Percentiles rank a stretch among this genome's conserved stretches.
Evolutionary conservation across 257 asterid genomes (phyloP).

Genomic region (Nicotiana otophora): DNA sequence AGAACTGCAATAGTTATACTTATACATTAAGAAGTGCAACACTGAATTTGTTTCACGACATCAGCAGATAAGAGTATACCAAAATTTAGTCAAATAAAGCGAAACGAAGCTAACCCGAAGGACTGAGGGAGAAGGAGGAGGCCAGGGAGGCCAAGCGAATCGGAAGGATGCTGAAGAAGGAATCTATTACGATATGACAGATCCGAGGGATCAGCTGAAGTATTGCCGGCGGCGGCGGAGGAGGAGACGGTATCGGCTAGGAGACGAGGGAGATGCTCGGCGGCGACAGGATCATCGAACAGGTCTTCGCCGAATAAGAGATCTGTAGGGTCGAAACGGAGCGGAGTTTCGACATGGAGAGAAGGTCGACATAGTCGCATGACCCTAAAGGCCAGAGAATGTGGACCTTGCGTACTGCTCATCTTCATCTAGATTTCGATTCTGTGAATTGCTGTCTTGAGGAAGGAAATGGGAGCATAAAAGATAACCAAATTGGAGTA

Average conservation of each 20-base stretch:
- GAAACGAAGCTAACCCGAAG: constrained; percentile 47
- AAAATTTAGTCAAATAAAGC: background rate
- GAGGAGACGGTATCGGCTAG: constrained; percentile 22
- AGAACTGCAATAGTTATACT: too few relatives aligned
- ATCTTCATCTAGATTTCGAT: constrained; percentile 11
- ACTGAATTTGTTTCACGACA: too few relatives aligned
- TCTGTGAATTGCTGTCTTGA: too few relatives aligned
- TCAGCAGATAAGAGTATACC: too few relatives aligned
- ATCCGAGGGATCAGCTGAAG: constrained; percentile 55
- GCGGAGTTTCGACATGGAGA: constrained; percentile 72
- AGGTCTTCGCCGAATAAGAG: constrained; percentile 91
- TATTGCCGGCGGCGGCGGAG: background rate
- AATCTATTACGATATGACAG: constrained; percentile 72
- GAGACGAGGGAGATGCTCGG: constrained; percentile 64
- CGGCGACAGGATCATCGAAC: constrained; percentile 79
- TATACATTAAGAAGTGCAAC: too few relatives aligned
- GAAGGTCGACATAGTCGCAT: constrained; percentile 92
- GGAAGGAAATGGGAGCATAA: too few relatives aligned
- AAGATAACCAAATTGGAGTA: too few relatives aligned
- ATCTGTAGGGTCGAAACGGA: constrained; percentile 82
- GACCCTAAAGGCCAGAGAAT: constrained; percentile 88
- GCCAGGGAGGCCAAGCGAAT: constrained; percentile 82
- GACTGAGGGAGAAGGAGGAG: constrained; percentile 94
- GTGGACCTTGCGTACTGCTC: constrained; percentile 64
- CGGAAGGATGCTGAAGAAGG: constrained; percentile 73